Percentiles rank a stretch among this genome's conserved stretches.
phyloP scores from a whole-genome alignment of 768 basidiomycete species.

The Mycena belliarum region DNA sequence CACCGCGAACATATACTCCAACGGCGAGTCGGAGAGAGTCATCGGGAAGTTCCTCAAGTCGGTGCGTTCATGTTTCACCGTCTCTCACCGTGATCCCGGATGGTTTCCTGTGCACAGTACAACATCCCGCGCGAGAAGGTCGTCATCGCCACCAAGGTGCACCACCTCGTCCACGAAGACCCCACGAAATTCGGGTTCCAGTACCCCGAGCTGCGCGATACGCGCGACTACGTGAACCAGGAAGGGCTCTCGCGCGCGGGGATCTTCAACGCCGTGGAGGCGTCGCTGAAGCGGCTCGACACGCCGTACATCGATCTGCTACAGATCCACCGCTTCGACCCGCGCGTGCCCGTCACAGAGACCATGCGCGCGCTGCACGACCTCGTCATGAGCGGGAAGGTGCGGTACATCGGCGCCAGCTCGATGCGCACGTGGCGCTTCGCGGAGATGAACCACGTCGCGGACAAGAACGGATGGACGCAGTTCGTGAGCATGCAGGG shows the following conservation, averaged over 20 bases:
- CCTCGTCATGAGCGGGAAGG: conserved; percentile 42
- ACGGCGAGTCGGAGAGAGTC: conserved; percentile 42
- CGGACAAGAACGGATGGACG: conserved; percentile 47
- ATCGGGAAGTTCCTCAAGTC: conserved; percentile 43
- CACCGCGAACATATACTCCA: conserved; percentile 38
- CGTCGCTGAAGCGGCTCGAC: conserved; percentile 28
- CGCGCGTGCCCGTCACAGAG: conserved; percentile 35
- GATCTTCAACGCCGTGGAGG: conserved; percentile 38
- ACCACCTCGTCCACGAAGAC: conserved; percentile 18
- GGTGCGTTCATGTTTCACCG: conserved; percentile 15
- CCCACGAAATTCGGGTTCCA: not conserved
- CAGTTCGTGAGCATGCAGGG: conserved; percentile 60
- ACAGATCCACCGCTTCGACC: conserved; percentile 46
- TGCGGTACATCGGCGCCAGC: conserved; percentile 47
- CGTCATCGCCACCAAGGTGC: conserved; percentile 25
- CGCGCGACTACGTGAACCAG: conserved; percentile 27
- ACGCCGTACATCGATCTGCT: conserved; percentile 34
- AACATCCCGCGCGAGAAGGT: conserved; percentile 26
- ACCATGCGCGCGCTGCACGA: conserved; percentile 50
- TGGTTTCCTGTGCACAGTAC: conserved; percentile 21
- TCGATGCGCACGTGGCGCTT: conserved; percentile 52
- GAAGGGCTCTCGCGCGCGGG: conserved; percentile 28
- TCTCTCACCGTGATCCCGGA: too few species aligned
- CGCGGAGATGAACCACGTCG: conserved; percentile 44
- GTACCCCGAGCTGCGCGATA: not conserved